Evolutionary conservation across 75 land plant genomes (phyloP), one percentile per base, ranked within the genome.

Genomic region (Larix kaempferi): DNA sequence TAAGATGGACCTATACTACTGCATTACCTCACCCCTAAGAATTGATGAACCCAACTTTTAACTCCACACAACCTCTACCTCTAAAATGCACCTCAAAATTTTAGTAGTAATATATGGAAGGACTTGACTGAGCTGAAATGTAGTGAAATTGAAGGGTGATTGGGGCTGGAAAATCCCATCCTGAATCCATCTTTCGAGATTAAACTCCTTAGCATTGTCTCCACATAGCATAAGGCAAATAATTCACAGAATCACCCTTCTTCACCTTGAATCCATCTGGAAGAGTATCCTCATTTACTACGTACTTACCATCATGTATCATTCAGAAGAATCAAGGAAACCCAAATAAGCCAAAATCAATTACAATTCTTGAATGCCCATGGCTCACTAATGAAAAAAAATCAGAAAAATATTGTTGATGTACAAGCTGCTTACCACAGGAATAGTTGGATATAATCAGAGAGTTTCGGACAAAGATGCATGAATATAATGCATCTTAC

Each of bases 161-260:
- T 61, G 88, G 1, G 83, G 82, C 75, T 23, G 55, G 79, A 93
- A 86, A 5, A 65, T 59, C 3, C 89, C 93, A 59, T 83, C 78
- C 39, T 29, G 26, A 26, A 93, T 54, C 95, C 95, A 93, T 61
- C 95, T 83, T 77, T 91, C 90, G 5, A 93, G 93, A 60, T 75
- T 78, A 78, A 91, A 93, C 67, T 66, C 78, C 74, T 79, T 79
- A 0, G 84, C 89, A 80, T 86, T 84, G 16, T 25, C 91, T 76
- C 2, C 86, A 88, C 90, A 89, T 91, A 23, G 89, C 74, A 71
- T 86, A 91, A 7, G 93, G 78, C 57, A 78, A 57, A 71, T 86
- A 92, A 6, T 29, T 60, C 2, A 88, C 82, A 11, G 73, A 23
- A 59, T 76, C 76, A 5, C 90, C 92, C 73, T 80, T 82, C 57